These are phyloP conservation scores for Solanum sejunctum DNA, from an alignment of 257 asterid species.

Conservation along the genomic window DNA sequence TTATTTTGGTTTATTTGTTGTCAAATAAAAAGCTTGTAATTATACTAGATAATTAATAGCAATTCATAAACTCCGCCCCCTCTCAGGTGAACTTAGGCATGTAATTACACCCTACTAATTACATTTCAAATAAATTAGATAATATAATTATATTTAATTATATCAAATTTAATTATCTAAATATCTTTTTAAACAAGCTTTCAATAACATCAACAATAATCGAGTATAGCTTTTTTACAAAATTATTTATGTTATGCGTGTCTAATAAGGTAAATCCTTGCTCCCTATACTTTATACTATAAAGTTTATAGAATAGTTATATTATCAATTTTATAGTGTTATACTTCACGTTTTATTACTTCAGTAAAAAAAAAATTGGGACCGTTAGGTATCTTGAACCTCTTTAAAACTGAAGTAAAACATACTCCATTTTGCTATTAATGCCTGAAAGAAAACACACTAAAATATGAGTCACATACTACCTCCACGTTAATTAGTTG, in stretches of 20 bases:
- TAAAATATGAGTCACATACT: background rate
- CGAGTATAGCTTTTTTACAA: background rate
- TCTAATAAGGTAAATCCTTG: background rate
- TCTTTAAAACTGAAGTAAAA: background rate
- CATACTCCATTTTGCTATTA: background rate
- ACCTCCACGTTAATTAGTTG: background rate
- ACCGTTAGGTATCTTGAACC: background rate
- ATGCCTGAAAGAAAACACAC: background rate
- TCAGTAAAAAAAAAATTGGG: background rate
- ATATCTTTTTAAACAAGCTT: too few species aligned
- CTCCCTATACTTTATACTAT: background rate
- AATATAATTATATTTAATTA: too few species aligned
- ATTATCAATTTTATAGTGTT: background rate
- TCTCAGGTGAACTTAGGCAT: too few species aligned
- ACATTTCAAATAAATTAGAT: too few species aligned
- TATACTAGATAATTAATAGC: too few species aligned
- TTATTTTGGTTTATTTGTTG: too few species aligned
- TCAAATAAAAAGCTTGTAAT: too few species aligned
- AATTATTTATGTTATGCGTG: background rate
- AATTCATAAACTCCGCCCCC: too few species aligned
- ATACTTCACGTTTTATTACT: background rate
- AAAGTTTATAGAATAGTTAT: background rate
- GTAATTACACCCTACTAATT: too few species aligned
- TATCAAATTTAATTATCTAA: too few species aligned
- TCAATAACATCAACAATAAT: background rate